Percentiles rank a stretch among this genome's conserved stretches.
Conservation (phyloP, 306 rosid genomes). For the Fragaria iinumae region DNA sequence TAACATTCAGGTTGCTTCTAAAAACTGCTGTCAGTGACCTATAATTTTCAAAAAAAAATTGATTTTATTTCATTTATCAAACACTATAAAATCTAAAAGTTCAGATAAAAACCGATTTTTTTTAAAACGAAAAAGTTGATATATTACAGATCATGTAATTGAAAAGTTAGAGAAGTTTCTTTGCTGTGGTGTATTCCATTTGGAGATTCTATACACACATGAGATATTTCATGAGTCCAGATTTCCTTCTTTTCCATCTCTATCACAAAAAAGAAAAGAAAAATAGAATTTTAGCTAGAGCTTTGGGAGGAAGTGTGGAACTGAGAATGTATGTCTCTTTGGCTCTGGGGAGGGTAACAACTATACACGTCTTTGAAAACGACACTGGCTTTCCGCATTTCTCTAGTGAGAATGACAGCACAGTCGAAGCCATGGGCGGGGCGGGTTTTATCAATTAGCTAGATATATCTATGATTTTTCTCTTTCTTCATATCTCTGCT, state of each 20-base stretch:
- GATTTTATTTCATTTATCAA: no score
- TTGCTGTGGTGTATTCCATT: not conserved
- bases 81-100: no score
- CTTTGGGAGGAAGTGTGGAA: slow-evolving; percentile 43
- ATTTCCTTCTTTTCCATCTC: slow-evolving; percentile 31
- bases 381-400: slow-evolving; percentile 28
- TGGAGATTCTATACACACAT: not conserved
- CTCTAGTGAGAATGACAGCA: slow-evolving; percentile 8
- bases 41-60: no score
- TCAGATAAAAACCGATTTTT: no score
- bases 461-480: not conserved
- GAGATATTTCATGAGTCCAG: slow-evolving; percentile 34
- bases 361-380: slow-evolving; percentile 29
- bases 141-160: no score
- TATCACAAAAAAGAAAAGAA: not conserved
- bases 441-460: not conserved
- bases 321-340: slow-evolving; percentile 43
- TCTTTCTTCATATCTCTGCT: not conserved
- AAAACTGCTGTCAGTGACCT: no score
- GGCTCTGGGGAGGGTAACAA: slow-evolving; percentile 35
- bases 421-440: slow-evolving; percentile 5
- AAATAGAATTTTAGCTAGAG: slow-evolving; percentile 21
- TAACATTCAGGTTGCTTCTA: no score
- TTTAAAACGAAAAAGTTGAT: no score
- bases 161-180: not conserved